These are phyloP conservation scores for Ballota nigra DNA, from an alignment of 257 asterid genomes.

Conservation along the genomic window DNA sequence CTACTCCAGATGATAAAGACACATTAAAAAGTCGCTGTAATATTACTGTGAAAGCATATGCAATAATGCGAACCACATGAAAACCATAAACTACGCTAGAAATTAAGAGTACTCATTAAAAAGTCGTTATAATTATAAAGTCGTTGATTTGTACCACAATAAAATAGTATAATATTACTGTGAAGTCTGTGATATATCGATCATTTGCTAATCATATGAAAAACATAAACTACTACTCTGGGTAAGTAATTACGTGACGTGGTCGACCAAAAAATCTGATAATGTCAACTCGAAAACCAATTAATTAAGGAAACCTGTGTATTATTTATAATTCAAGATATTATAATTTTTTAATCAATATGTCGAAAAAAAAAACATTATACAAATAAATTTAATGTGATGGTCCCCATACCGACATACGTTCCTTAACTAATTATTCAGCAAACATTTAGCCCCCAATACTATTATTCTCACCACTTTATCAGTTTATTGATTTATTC, in stretches of 20 bases:
- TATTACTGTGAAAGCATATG: not conserved
- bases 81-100: not conserved
- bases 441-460: too few relatives aligned
- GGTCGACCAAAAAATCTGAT: not conserved
- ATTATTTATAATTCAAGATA: too few relatives aligned
- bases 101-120: too few relatives aligned
- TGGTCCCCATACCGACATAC: not conserved
- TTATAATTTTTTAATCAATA: not conserved
- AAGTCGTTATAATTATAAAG: too few relatives aligned
- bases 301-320: not conserved
- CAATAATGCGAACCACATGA: not conserved
- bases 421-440: too few relatives aligned
- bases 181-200: not conserved
- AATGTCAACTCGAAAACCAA: not conserved
- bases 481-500: too few relatives aligned
- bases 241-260: not conserved
- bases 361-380: not conserved
- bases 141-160: too few relatives aligned
- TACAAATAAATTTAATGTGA: too few relatives aligned
- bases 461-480: too few relatives aligned
- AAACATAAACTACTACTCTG: not conserved
- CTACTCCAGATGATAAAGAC: not conserved
- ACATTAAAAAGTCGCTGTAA: too few relatives aligned
- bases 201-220: not conserved
- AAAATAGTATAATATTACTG: too few relatives aligned